phyloP scores from a whole-genome alignment of 2,329 filamentous ascomycete genomes.

The Fusarium torulosum region DNA sequence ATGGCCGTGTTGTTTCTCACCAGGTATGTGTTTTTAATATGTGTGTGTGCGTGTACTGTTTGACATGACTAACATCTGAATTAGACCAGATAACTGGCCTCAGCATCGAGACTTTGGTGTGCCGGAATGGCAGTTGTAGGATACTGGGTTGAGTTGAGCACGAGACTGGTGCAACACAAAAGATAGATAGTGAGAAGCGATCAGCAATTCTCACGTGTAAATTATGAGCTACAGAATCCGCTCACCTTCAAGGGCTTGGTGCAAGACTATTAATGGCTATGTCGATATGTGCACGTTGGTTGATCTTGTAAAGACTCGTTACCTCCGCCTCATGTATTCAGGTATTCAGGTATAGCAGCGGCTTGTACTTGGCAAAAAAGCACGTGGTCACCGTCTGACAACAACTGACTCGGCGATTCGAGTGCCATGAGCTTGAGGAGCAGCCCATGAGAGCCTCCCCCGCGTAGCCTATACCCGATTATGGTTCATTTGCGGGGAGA shows the following conservation, averaged over 20 bases:
- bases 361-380: constrained; percentile 12
- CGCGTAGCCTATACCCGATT: constrained; percentile 11
- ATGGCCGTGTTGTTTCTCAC: constrained; percentile 58
- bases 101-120: constrained; percentile 56
- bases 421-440: not conserved
- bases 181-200: constrained; percentile 13
- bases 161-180: not conserved
- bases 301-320: too few species aligned
- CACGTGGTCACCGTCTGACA: constrained; percentile 34
- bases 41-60: not conserved
- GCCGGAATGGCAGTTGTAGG: constrained; percentile 57
- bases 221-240: constrained; percentile 1
- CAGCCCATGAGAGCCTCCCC: constrained; percentile 14
- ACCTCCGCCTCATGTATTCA: too few species aligned
- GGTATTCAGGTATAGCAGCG: too few species aligned
- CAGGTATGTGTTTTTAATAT: constrained; percentile 50
- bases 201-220: constrained; percentile 32
- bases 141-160: constrained; percentile 14
- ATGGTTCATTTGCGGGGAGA: constrained; percentile 27
- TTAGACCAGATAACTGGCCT: constrained; percentile 57
- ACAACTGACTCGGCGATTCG: constrained; percentile 29
- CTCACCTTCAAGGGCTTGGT: constrained; percentile 16
- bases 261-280: constrained; percentile 7
- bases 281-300: too few species aligned
- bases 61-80: constrained; percentile 23